These are phyloP conservation scores for Thyridium curvatum DNA, from an alignment of 2,329 filamentous ascomycete species.

Conservation along the genomic window DNA sequence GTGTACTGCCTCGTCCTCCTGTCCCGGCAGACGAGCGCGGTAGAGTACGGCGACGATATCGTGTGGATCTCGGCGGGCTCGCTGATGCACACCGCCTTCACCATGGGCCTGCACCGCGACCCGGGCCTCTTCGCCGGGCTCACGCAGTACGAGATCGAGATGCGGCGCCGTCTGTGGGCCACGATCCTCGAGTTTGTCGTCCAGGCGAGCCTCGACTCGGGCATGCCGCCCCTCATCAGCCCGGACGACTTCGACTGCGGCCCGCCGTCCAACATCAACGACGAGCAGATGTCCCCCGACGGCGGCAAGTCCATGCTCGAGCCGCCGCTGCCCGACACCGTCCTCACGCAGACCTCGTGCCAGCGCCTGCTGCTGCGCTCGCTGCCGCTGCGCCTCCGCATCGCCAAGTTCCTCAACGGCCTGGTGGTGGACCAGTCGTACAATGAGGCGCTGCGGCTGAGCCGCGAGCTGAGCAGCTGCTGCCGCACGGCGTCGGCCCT, in stretches of 20 bases:
- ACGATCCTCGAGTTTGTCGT: slow-evolving; percentile 49
- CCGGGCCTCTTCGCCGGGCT: slow-evolving; percentile 42
- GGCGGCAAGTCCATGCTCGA: slow-evolving; percentile 8
- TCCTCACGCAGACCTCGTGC: slow-evolving; percentile 12
- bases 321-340: slow-evolving; percentile 1
- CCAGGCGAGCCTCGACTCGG: slow-evolving; percentile 42
- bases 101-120: slow-evolving; percentile 53
- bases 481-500: slow-evolving; percentile 6
- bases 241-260: slow-evolving; percentile 42
- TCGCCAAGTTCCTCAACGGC: slow-evolving; percentile 10
- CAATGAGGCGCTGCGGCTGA: slow-evolving; percentile 12
- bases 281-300: slow-evolving; percentile 38
- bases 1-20: slow-evolving; percentile 9
- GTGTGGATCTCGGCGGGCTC: slow-evolving; percentile 45
- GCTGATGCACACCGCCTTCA: slow-evolving; percentile 46
- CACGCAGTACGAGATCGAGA: slow-evolving; percentile 41
- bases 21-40: slow-evolving; percentile 22
- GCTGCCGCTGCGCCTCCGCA: slow-evolving; percentile 8
- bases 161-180: slow-evolving; percentile 50
- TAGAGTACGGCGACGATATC: slow-evolving; percentile 37
- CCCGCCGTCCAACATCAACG: slow-evolving; percentile 43
- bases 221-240: slow-evolving; percentile 41
- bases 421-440: slow-evolving; percentile 9
- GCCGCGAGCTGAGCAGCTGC: slow-evolving; percentile 8
- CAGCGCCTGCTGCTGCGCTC: slow-evolving; percentile 14